A percentile compares a stretch with the other conserved stretches of the same genome.
Conservation (phyloP, 768 basidiomycete genomes). For the Exsudoporus frostii region DNA sequence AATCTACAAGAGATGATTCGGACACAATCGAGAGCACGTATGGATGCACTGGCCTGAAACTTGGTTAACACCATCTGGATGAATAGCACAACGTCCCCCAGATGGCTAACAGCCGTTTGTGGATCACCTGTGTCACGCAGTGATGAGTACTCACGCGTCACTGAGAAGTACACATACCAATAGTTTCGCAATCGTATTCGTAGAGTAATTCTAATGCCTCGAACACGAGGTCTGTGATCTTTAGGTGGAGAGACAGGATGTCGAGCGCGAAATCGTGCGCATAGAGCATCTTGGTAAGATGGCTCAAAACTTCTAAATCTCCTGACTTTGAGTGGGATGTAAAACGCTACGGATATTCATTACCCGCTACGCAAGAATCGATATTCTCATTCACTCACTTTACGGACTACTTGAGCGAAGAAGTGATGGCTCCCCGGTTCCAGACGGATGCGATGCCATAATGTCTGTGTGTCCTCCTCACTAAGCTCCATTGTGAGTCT, state of each 20-base stretch:
- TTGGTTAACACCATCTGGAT: slow-evolving; percentile 61
- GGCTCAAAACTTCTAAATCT: slow-evolving; percentile 68
- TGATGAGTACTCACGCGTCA: background rate
- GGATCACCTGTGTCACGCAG: slow-evolving; percentile 54
- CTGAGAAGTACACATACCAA: slow-evolving; percentile 49
- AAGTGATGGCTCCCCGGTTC: slow-evolving; percentile 56
- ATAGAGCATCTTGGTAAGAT: slow-evolving; percentile 66
- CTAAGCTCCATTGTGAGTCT: slow-evolving; percentile 52
- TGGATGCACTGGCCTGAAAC: slow-evolving; percentile 49
- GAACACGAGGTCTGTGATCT: slow-evolving; percentile 61
- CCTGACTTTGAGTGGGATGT: slow-evolving; percentile 44
- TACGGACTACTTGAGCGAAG: slow-evolving; percentile 55
- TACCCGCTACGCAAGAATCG: background rate
- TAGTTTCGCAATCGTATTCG: slow-evolving; percentile 75
- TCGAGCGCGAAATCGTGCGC: slow-evolving; percentile 59
- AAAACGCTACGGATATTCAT: slow-evolving; percentile 50
- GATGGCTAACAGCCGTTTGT: slow-evolving; percentile 73
- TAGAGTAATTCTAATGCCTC: slow-evolving; percentile 61
- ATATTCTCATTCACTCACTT: slow-evolving; percentile 40
- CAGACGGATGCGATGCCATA: slow-evolving; percentile 43
- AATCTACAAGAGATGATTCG: slow-evolving; percentile 40
- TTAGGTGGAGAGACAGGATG: slow-evolving; percentile 64
- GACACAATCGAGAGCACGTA: background rate
- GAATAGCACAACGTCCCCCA: slow-evolving; percentile 79
- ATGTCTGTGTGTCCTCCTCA: slow-evolving; percentile 34